phyloP scores from a whole-genome alignment of 805 yeast genomes.

The Spencermartinsiella europaea region DNA sequence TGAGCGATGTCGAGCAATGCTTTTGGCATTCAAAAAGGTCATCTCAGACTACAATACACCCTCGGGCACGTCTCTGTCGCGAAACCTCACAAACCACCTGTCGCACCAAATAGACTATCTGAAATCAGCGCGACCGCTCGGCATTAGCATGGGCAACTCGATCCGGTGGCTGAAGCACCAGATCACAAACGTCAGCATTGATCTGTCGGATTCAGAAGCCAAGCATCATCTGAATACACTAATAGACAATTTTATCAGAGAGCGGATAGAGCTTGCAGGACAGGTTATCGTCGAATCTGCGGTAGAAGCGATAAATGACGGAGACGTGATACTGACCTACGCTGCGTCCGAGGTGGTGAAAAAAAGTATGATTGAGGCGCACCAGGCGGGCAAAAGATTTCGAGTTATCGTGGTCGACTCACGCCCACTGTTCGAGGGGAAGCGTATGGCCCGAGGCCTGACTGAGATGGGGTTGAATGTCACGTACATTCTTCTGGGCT shows the following conservation, averaged over 20 bases:
- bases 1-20: constrained; percentile 77
- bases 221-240: constrained; percentile 56
- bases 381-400: constrained; percentile 55
- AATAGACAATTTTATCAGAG: constrained; percentile 77
- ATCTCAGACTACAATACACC: constrained; percentile 82
- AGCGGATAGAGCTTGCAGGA: constrained; percentile 79
- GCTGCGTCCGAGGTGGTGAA: constrained; percentile 84
- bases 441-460: constrained; percentile 61
- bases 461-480: constrained; percentile 60
- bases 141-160: constrained; percentile 95
- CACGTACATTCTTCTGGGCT: constrained; percentile 73
- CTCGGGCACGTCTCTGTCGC: constrained; percentile 71
- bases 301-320: constrained; percentile 65
- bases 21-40: constrained; percentile 75
- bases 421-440: constrained; percentile 92
- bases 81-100: constrained; percentile 82
- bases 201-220: constrained; percentile 59
- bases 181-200: constrained; percentile 76
- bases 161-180: constrained; percentile 96
- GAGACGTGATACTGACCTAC: constrained; percentile 76
- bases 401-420: constrained; percentile 86
- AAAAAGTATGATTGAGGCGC: constrained; percentile 66
- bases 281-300: constrained; percentile 78
- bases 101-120: constrained; percentile 90
- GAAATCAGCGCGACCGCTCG: constrained; percentile 84